A percentile compares a stretch with the other conserved stretches of the same genome.
Evolutionary conservation across 305 asterid genomes (phyloP).

Genomic region (Euphrasia arctica): DNA sequence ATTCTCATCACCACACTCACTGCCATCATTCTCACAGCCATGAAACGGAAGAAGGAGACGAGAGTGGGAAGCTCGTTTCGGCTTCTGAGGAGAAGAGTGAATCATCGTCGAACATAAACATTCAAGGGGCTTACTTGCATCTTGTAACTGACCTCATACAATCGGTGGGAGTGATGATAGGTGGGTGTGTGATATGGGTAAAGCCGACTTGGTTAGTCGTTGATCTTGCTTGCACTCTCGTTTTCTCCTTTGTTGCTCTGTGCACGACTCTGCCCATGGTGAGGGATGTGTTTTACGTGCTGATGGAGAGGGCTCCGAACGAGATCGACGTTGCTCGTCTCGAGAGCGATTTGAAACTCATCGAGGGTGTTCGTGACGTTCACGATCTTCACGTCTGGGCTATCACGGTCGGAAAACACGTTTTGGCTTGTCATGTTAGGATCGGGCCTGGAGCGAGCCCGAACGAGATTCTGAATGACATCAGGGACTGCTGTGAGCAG

Average conservation of each 20-base stretch:
- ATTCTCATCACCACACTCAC: constrained; percentile 42
- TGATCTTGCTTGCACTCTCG: constrained; percentile 58
- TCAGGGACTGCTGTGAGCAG: constrained; percentile 48
- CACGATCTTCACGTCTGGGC: constrained; percentile 79
- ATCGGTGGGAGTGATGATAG: constrained; percentile 68
- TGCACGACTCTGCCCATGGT: constrained; percentile 62
- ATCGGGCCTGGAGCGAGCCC: constrained; percentile 38
- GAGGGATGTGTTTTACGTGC: constrained; percentile 54
- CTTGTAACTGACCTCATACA: constrained; percentile 70
- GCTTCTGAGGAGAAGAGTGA: constrained; percentile 33
- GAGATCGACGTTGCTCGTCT: constrained; percentile 60
- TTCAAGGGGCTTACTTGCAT: constrained; percentile 75
- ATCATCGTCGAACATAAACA: constrained; percentile 42
- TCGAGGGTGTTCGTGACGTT: constrained; percentile 58
- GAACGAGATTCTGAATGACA: constrained; percentile 37
- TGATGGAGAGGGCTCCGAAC: constrained; percentile 69
- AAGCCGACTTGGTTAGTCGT: constrained; percentile 64
- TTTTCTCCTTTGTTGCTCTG: constrained; percentile 50
- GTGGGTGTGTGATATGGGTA: constrained; percentile 67
- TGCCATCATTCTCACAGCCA: constrained; percentile 33
- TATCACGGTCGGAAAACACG: constrained; percentile 60
- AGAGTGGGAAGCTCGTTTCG: constrained; percentile 25
- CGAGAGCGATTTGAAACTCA: constrained; percentile 57
- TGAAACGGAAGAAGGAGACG: background rate
- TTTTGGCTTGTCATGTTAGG: constrained; percentile 66